Evolutionary conservation across 2,329 filamentous ascomycete genomes (phyloP).

Genomic region (Penicillium sp.): DNA sequence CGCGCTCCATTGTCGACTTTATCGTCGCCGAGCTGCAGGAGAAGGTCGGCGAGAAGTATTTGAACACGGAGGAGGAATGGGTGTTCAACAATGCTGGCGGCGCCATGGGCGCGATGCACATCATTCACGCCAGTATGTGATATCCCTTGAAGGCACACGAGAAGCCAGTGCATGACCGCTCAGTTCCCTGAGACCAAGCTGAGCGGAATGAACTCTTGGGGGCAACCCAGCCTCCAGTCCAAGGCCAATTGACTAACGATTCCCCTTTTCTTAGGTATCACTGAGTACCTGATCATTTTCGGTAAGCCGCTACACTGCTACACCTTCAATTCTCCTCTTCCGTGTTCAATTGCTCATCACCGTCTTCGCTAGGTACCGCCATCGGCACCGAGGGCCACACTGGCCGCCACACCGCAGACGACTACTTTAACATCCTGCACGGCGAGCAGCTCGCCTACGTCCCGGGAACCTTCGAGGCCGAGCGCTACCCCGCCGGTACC

Average conservation of each 20-base stretch:
- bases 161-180: not conserved
- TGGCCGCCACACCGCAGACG: slow-evolving; percentile 86
- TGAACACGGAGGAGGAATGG: slow-evolving; percentile 79
- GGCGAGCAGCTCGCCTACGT: slow-evolving; percentile 43
- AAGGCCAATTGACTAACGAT: slow-evolving; percentile 1
- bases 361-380: slow-evolving; percentile 31
- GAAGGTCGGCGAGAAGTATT: slow-evolving; percentile 49
- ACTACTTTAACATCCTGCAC: slow-evolving; percentile 87
- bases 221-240: not conserved
- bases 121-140: slow-evolving; percentile 71
- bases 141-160: not conserved
- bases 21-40: slow-evolving; percentile 69
- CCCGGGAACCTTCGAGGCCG: slow-evolving; percentile 40
- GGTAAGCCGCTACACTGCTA: slow-evolving; percentile 45
- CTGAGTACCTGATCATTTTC: slow-evolving; percentile 89
- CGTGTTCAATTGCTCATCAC: not conserved
- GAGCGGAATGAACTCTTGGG: not conserved
- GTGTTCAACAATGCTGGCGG: slow-evolving; percentile 90
- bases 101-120: slow-evolving; percentile 89
- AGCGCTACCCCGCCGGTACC: slow-evolving; percentile 40
- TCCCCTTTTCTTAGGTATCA: slow-evolving; percentile 53
- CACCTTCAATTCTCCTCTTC: not conserved
- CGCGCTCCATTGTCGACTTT: slow-evolving; percentile 65
- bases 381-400: slow-evolving; percentile 82
- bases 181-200: not conserved